Conservation (phyloP, 2,329 filamentous ascomycete species). For the Penicillium capsulatum region DNA sequence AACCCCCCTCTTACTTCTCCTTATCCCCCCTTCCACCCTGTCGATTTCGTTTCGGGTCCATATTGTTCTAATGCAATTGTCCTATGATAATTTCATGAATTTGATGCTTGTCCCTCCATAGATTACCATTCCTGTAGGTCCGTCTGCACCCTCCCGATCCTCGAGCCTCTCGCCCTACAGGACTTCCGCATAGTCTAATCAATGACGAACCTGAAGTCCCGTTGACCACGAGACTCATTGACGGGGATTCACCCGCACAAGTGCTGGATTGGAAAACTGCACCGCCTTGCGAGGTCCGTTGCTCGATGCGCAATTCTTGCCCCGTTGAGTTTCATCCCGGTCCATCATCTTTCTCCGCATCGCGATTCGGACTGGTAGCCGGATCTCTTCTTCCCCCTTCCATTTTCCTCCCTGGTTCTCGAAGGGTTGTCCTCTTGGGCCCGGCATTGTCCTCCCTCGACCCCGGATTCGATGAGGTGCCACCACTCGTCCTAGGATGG, state of each 20-base stretch:
- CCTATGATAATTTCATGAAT: constrained; percentile 15
- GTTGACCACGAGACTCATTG: neutral
- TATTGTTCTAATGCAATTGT: constrained; percentile 24
- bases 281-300: constrained; percentile 12
- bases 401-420: constrained; percentile 4
- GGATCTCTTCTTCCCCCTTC: constrained; percentile 5
- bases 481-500: too few species aligned
- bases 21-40: constrained; percentile 8
- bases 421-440: constrained; percentile 8
- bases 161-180: constrained; percentile 6
- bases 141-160: constrained; percentile 7
- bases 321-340: constrained; percentile 23
- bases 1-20: constrained; percentile 9
- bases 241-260: neutral
- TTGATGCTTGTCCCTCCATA: constrained; percentile 3
- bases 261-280: too few species aligned
- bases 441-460: neutral
- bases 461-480: neutral
- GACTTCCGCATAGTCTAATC: too few species aligned
- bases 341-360: constrained; percentile 19
- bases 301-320: neutral
- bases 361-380: constrained; percentile 16
- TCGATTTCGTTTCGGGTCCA: constrained; percentile 20
- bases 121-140: constrained; percentile 1
- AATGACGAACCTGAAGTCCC: too few species aligned